Evolutionary conservation across 345 rosid species (phyloP).

Genomic region (Eutrema yunnanense): DNA sequence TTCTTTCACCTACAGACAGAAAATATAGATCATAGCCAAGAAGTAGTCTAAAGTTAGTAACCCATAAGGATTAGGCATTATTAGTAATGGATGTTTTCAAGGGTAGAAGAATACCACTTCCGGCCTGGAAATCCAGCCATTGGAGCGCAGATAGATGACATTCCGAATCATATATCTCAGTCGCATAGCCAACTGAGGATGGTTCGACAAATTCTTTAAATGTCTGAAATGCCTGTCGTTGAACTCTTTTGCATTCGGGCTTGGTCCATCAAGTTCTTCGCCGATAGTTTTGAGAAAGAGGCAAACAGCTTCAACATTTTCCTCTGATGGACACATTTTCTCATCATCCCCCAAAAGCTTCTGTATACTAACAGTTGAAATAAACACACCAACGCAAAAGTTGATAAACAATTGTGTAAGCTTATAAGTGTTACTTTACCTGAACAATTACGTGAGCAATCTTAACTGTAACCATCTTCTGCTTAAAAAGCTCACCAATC

Average conservation of each 20-base stretch:
- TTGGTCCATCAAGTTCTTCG: constrained; percentile 47
- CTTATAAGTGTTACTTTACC: constrained; percentile 29
- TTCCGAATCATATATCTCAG: constrained; percentile 49
- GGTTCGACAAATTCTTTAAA: constrained; percentile 41
- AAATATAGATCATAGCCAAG: no score
- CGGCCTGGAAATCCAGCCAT: constrained; percentile 26
- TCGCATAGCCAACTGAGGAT: constrained; percentile 42
- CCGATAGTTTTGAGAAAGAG: constrained; percentile 54
- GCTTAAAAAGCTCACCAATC: constrained; percentile 70
- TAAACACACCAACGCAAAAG: background rate
- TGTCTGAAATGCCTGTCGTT: constrained; percentile 42
- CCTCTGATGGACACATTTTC: constrained; percentile 58
- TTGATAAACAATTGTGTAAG: background rate
- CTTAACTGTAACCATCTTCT: constrained; percentile 56
- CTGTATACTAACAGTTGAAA: constrained; percentile 20
- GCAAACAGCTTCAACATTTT: constrained; percentile 64
- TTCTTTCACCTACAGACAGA: no score
- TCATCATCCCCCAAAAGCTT: constrained; percentile 54
- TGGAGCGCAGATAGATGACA: constrained; percentile 42
- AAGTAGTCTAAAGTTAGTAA: no score
- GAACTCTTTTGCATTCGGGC: constrained; percentile 24
- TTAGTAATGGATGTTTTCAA: no score
- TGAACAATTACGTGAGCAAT: constrained; percentile 57
- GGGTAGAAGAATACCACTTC: no score
- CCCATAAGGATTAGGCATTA: no score